These are phyloP conservation scores for Periconia digitata DNA, from an alignment of 2,329 filamentous ascomycete species.

Conservation along the genomic window DNA sequence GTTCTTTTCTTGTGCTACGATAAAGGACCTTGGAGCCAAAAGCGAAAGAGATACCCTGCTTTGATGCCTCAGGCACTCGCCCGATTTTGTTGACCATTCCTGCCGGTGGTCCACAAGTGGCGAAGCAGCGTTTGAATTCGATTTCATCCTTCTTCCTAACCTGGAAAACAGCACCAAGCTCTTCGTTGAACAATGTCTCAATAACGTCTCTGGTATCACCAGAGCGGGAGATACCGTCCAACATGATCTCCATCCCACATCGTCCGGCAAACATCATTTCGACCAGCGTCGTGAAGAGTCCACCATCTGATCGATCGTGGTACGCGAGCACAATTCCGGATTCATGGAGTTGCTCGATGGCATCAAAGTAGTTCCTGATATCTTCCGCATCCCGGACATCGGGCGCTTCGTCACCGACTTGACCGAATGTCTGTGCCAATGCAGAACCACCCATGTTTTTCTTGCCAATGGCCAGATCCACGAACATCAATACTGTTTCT, in stretches of 20 bases:
- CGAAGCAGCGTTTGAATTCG: slow-evolving; percentile 86
- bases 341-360: slow-evolving; percentile 69
- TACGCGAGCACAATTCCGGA: slow-evolving; percentile 81
- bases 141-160: slow-evolving; percentile 81
- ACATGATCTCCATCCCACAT: slow-evolving; percentile 80
- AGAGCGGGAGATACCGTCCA: slow-evolving; percentile 69
- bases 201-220: slow-evolving; percentile 67
- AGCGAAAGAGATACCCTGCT: slow-evolving; percentile 76
- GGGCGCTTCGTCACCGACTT: slow-evolving; percentile 81
- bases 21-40: slow-evolving; percentile 70
- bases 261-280: slow-evolving; percentile 99
- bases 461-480: slow-evolving; percentile 81
- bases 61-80: slow-evolving; percentile 66
- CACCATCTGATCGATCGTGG: slow-evolving; percentile 92
- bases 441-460: slow-evolving; percentile 88
- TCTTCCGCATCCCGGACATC: slow-evolving; percentile 82
- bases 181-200: slow-evolving; percentile 89
- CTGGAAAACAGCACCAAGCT: slow-evolving; percentile 95
- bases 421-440: slow-evolving; percentile 83
- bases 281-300: slow-evolving; percentile 82
- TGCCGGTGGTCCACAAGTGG: slow-evolving; percentile 80
- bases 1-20: slow-evolving; percentile 66
- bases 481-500: slow-evolving; percentile 83
- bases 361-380: slow-evolving; percentile 89
- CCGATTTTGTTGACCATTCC: slow-evolving; percentile 85